Base-by-base conservation (phyloP, 148 eudicot species). In the Suaeda aralocaspica region DNA sequence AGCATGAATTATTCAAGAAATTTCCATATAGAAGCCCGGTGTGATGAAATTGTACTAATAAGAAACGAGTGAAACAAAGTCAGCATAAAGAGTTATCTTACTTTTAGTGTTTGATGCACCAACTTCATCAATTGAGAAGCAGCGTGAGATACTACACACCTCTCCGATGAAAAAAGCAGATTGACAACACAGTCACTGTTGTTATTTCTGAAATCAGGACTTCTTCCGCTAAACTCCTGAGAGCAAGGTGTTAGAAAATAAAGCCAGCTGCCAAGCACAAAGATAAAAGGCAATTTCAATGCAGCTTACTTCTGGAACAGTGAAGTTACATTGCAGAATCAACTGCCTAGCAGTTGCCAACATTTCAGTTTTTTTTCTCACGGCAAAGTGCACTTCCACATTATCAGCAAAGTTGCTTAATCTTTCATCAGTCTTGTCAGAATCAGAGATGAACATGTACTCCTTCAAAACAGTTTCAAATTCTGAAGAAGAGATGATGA, bases 301-400 rank as follows among this genome's bases (percentile, higher is more conserved):
- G 66, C 55, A 46, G 66, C 92, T 85, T 79, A 94, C 99, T 72
- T 77, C 84, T 57, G 97, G 91, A 78, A 89, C 82, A 67, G 71
- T 77, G 72, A 89, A 94, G 66, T 86, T 82, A 49, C 91, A 84
- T 52, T 69, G 85, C 61, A 91, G 78, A 74, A 94, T 89, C 78
- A 85, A 72, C 57, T 89, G 86, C 84, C 99, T 89, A 48, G 96
- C 92, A 75, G 78, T 91, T 25, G 96, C 88, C 79, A 94, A 73
- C 56, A 89, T 89, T 82, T 94, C 97, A 78, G 85, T 78, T 85
- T 84, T 94, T 78, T 94, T 94, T 77, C 96, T 83, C 59, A 86
- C 74, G 33, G 97, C 99, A 85, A 94, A 94, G 79, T 91, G 99
- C 72, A 91, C 84, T 85, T 94, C 99, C 64, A 94, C 91, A 76